phyloP scores from a whole-genome alignment of 2,329 filamentous ascomycete species.

The Peltaster fructicola region DNA sequence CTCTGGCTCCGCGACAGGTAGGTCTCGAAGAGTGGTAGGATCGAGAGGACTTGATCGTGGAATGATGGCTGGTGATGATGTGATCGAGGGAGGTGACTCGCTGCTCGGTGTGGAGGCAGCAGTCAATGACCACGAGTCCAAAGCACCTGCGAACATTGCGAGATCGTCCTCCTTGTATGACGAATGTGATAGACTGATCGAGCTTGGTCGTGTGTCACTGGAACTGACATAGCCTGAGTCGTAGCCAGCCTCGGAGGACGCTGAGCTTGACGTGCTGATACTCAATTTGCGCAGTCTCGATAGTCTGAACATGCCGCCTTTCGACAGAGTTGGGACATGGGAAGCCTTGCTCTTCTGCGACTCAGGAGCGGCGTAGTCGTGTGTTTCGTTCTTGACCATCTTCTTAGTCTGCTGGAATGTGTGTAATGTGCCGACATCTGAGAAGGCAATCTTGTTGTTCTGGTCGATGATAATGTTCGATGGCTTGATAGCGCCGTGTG shows the following conservation, averaged over 20 bases:
- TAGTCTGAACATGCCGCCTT: slow-evolving; percentile 13
- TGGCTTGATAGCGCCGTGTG: slow-evolving; percentile 52
- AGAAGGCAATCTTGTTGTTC: slow-evolving; percentile 48
- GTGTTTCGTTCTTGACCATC: slow-evolving; percentile 47
- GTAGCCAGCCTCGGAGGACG: no score
- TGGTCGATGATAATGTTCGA: slow-evolving; percentile 51
- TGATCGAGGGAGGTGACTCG: slow-evolving; percentile 7
- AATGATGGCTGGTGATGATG: slow-evolving; percentile 5
- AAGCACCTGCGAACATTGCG: no score
- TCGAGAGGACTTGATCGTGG: slow-evolving; percentile 22
- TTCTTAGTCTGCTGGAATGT: slow-evolving; percentile 35
- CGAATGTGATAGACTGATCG: slow-evolving; percentile 11
- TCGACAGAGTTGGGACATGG: slow-evolving; percentile 15
- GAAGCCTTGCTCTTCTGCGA: slow-evolving; percentile 29
- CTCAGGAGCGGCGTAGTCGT: slow-evolving; percentile 59
- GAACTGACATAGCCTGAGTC: slow-evolving; percentile 12
- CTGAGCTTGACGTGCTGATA: slow-evolving; percentile 12
- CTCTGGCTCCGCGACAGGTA: slow-evolving; percentile 20
- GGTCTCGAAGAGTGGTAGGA: slow-evolving; percentile 23
- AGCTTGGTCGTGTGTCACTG: slow-evolving; percentile 14
- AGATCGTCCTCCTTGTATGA: no score
- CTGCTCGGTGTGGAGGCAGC: slow-evolving; percentile 5
- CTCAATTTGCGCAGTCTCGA: slow-evolving; percentile 16
- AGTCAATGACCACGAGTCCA: no score
- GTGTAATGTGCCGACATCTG: slow-evolving; percentile 36